Evolutionary conservation across 2,329 filamentous ascomycete genomes (phyloP).

Genomic region (Neofusicoccum sp.): DNA sequence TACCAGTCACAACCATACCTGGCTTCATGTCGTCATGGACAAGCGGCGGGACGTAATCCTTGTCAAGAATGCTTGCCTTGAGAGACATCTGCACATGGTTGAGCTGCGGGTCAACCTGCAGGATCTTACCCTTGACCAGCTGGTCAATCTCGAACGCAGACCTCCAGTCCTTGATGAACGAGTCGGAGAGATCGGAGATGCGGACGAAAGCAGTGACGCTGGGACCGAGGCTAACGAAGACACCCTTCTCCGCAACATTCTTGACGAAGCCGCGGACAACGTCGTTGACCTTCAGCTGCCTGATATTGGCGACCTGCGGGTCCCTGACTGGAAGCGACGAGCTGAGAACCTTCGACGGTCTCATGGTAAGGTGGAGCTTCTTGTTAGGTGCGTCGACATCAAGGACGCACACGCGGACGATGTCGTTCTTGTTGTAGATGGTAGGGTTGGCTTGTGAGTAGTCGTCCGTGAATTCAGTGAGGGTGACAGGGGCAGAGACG

Average conservation of each 20-base stretch:
- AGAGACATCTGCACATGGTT: constrained; percentile 81
- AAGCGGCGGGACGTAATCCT: constrained; percentile 71
- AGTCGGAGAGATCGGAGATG: constrained; percentile 84
- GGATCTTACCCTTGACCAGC: constrained; percentile 82
- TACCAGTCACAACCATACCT: constrained; percentile 83
- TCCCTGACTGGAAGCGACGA: constrained; percentile 80
- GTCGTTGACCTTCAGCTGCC: constrained; percentile 73
- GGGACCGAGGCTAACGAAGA: constrained; percentile 82
- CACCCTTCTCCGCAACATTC: constrained; percentile 81
- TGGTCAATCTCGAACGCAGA: constrained; percentile 83
- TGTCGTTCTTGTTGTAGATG: constrained; percentile 76
- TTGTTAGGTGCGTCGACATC: constrained; percentile 82
- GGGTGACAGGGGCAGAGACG: constrained; percentile 74
- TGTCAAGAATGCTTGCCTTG: constrained; percentile 79
- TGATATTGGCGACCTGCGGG: constrained; percentile 67
- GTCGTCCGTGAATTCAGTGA: constrained; percentile 83
- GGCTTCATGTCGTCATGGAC: constrained; percentile 73
- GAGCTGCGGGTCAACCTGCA: constrained; percentile 64
- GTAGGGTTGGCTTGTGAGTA: constrained; percentile 76
- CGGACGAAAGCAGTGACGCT: constrained; percentile 79
- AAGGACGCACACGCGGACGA: constrained; percentile 82
- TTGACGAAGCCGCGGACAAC: constrained; percentile 89
- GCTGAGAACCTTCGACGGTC: constrained; percentile 85
- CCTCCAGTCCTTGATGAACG: constrained; percentile 95
- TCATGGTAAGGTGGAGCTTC: constrained; percentile 73